These are phyloP conservation scores for Pseudocercospora ulei DNA, from an alignment of 2,329 filamentous ascomycete genomes.

Conservation along the genomic window DNA sequence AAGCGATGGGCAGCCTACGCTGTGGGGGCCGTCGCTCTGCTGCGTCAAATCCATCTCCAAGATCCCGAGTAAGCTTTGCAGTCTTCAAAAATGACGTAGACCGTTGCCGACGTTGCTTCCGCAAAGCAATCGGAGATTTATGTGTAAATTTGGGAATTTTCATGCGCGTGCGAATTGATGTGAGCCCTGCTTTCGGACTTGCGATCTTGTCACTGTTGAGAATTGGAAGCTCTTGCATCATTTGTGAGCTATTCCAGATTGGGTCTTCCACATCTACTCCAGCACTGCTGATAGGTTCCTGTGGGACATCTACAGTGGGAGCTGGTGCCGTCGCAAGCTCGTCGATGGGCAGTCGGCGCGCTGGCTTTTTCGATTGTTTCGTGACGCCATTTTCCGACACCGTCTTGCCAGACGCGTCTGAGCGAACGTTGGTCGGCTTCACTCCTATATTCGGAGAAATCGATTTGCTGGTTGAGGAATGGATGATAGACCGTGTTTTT, in stretches of 20 bases:
- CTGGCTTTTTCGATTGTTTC: conserved; percentile 1
- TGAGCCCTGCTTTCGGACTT: conserved; percentile 18
- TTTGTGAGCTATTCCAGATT: conserved; percentile 15
- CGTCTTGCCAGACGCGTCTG: no score
- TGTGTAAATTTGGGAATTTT: conserved; percentile 20
- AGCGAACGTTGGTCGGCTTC: no score
- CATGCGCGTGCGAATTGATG: conserved; percentile 22
- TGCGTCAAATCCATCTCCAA: conserved; percentile 24
- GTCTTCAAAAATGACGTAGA: conserved; percentile 10
- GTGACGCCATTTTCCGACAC: background rate
- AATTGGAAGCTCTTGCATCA: background rate
- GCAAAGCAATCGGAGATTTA: conserved; percentile 18
- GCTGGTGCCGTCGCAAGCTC: conserved; percentile 21
- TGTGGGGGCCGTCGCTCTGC: conserved; percentile 12
- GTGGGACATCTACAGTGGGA: background rate
- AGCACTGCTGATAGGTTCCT: conserved; percentile 7
- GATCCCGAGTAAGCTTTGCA: background rate
- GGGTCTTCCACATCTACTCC: conserved; percentile 18
- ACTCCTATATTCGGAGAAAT: no score
- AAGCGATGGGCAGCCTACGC: background rate
- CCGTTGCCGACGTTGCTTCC: conserved; percentile 13
- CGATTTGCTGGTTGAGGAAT: background rate
- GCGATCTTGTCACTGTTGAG: background rate
- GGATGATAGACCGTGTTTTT: background rate
- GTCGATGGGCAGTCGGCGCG: conserved; percentile 19